Base-by-base conservation (phyloP, 2,329 filamentous ascomycete species). In the Colletotrichum simmondsii region DNA sequence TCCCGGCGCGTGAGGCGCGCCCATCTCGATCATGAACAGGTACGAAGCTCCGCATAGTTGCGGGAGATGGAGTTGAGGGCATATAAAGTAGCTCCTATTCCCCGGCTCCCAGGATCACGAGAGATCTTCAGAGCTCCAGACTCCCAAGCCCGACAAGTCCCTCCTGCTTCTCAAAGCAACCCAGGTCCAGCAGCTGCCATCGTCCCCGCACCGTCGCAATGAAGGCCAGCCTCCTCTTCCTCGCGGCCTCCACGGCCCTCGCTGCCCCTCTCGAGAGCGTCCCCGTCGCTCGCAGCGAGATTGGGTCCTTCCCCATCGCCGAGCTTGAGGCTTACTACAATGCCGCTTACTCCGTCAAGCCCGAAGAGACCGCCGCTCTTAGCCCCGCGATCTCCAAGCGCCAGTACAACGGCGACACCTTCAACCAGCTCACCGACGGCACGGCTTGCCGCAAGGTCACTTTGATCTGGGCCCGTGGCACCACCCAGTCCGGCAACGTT, bases 401-500 rank as follows among this genome's bases (percentile, higher is more conserved):
- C 14, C 70, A 75, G 68, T 75, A 75, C 65, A 63, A 67, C 46
- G 52, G 56, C 22, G 65, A 68, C 64, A 68, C 64, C 64, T 74
- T 59, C 64, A 75, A 75, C 68, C 74, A 75, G 72, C 72, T 75
- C 37, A 74, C 72, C 19, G 74, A 75, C n/a, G 74, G 74, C 60
- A 74, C 74, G 12, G 12, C 70, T 7, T 87, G 86, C 79, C 85
- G 84, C 54, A 76, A 81, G 32, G 83, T 88, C 70, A 90, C 87
- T 5, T 79, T 90, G 63, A 86, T 91, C 76, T 90, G 87, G 75
- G 88, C 88, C 24, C 85, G 88, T 19, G 88, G 89, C 8, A 89
- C 88, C 4, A 85, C 83, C 5, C 87, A 90, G 77, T 46, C 72
- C 1, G 87, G 87, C 52, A 90, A 88, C 75, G 85, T 90, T 65